Evolutionary conservation across 176 grass and related monocot species (phyloP).

Genomic region (Triticum timopheevii): DNA sequence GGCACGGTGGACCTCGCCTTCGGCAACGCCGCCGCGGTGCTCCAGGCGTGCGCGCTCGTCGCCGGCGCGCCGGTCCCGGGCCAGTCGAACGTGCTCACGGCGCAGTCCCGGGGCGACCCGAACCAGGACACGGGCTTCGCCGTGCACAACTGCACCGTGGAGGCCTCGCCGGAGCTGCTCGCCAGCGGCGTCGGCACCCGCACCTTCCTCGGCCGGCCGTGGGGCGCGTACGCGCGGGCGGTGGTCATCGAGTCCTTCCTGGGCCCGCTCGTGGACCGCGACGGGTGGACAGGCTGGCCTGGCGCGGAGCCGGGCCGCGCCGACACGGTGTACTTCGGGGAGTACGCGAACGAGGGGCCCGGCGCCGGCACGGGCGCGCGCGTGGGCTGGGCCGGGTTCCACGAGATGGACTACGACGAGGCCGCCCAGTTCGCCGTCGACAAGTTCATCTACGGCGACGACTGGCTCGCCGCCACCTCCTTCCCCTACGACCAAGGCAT

Average conservation of each 20-base stretch:
- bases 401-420: constrained; percentile 62
- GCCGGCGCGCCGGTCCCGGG: constrained; percentile 36
- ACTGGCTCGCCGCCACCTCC: constrained; percentile 68
- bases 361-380: constrained; percentile 40
- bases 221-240: constrained; percentile 59
- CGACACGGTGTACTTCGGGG: constrained; percentile 67
- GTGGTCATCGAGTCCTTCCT: constrained; percentile 62
- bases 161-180: constrained; percentile 28
- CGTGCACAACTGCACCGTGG: constrained; percentile 62
- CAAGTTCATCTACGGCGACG: constrained; percentile 64
- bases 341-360: constrained; percentile 70
- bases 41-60: constrained; percentile 70
- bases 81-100: constrained; percentile 67
- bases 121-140: constrained; percentile 72
- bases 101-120: constrained; percentile 46
- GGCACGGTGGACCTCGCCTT: constrained; percentile 84
- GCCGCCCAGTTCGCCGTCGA: constrained; percentile 56
- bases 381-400: constrained; percentile 52
- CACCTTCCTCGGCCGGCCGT: constrained; percentile 77
- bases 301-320: constrained; percentile 27
- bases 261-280: constrained; percentile 43
- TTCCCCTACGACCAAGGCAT: constrained; percentile 67
- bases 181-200: not conserved
- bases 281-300: constrained; percentile 57
- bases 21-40: constrained; percentile 80